Evolutionary conservation across 1,139 yeast genomes (phyloP), one percentile per base, ranked within the genome.

Genomic region (Scheffersomyces insectosa): DNA sequence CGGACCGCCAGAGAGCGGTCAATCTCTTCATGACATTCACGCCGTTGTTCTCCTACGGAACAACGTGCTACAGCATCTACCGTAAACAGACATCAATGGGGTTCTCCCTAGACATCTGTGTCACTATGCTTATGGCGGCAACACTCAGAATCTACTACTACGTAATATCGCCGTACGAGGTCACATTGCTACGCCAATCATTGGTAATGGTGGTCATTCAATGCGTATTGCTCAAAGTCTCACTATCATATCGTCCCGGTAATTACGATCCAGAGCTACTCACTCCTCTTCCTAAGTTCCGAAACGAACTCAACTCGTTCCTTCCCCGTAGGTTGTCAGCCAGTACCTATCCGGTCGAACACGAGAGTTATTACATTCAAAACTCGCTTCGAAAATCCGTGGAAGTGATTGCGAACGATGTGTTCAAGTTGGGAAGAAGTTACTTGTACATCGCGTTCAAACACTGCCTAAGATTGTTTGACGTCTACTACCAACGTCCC

Each of bases 61-160:
- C 95, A 20, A 88, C 97, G 0, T 79, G 90, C 35, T 70, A 81
- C 43, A 76, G 87, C 48, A 88, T 90, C 12, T 76, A 82, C 53
- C 70, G 75, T 40, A 77, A 79, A 36, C 71, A 81, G 57, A 77
- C 90, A 1, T 79, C 93, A 2, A 73, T 79, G 29, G 97, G 97
- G 27, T 89, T 89, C 59, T 84, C 95, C 6, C 72, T 89, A 16
- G 97, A 90, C 62, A 86, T 90, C 11, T 90, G 97, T 65, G 93
- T 91, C 12, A 88, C 96, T 9, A 89, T 90, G 96, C 63, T 90
- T 47, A 74, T 88, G 54, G 86, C 96, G 1, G 80, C 89, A 38
- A 79, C 84, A 4, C 66, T 89, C 36, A 74, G 95, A 49, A 82
- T 90, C 15, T 80, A 82, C 42, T 90, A 88, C 67, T 90, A 85